These are phyloP conservation scores for Neurospora terricola DNA, from an alignment of 495 filamentous ascomycete species.

Conservation along the genomic window DNA sequence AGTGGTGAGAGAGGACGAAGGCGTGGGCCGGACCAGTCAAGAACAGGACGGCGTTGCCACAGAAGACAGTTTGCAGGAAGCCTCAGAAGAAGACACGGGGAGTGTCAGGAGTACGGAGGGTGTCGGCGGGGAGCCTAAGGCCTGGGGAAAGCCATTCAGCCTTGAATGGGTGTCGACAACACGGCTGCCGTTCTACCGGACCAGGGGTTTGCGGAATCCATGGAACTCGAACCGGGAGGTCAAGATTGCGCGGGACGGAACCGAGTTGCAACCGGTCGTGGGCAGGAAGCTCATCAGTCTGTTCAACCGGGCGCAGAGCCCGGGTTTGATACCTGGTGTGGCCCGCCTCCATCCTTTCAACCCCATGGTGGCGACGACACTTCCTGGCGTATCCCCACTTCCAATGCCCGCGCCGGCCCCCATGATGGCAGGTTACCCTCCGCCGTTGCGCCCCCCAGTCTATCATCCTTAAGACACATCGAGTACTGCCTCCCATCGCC, in stretches of 20 bases:
- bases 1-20: conserved; percentile 48
- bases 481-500: background rate
- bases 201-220: conserved; percentile 79
- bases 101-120: conserved; percentile 27
- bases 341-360: conserved; percentile 3
- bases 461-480: background rate
- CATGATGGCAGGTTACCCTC: conserved; percentile 4
- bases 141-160: conserved; percentile 87
- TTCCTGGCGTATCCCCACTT: background rate
- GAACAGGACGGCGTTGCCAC: conserved; percentile 27
- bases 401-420: conserved; percentile 7
- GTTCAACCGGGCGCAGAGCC: conserved; percentile 53
- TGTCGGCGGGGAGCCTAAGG: conserved; percentile 38
- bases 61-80: conserved; percentile 20
- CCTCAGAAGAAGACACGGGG: conserved; percentile 11
- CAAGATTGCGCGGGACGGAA: conserved; percentile 93
- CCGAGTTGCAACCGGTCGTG: conserved; percentile 78
- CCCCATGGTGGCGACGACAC: conserved; percentile 5
- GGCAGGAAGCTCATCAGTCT: conserved; percentile 68
- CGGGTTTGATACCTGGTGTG: conserved; percentile 18
- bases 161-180: conserved; percentile 87
- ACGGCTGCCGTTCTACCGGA: conserved; percentile 82
- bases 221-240: conserved; percentile 97
- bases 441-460: background rate
- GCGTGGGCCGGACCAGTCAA: conserved; percentile 26